phyloP scores from a whole-genome alignment of 371 early-diverging fungal genomes.

The Mortierella sp. region DNA sequence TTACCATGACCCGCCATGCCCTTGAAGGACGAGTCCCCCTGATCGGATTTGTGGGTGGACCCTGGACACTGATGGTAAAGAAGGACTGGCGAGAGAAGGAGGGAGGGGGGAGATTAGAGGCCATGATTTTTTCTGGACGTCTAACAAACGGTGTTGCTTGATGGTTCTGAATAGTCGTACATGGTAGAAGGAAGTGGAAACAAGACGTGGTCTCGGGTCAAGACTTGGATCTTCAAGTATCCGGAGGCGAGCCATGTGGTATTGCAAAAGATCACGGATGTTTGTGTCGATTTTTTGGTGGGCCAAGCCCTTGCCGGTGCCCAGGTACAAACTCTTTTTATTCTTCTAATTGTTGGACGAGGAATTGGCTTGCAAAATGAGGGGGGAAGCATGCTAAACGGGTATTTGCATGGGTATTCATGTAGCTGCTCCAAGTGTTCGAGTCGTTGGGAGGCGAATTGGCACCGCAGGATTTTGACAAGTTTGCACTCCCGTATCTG shows the following conservation, averaged over 20 bases:
- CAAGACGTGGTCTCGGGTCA: slow-evolving; percentile 89
- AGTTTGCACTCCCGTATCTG: slow-evolving; percentile 92
- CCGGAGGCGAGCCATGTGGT: slow-evolving; percentile 82
- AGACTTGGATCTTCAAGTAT: slow-evolving; percentile 88
- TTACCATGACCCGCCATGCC: slow-evolving; percentile 89
- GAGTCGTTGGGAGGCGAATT: slow-evolving; percentile 97
- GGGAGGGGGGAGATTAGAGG: too few species aligned
- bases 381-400: too few species aligned
- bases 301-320: slow-evolving; percentile 98
- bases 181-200: slow-evolving; percentile 99
- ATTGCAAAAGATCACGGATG: slow-evolving; percentile 84
- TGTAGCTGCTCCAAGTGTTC: slow-evolving; percentile 93
- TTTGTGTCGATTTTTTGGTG: slow-evolving; percentile 85
- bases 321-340: slow-evolving; percentile 67
- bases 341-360: background rate
- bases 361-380: too few species aligned
- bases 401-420: too few species aligned
- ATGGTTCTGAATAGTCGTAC: slow-evolving; percentile 75
- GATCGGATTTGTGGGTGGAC: slow-evolving; percentile 96
- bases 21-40: slow-evolving; percentile 92
- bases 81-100: background rate
- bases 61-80: slow-evolving; percentile 94
- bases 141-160: too few species aligned
- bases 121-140: too few species aligned
- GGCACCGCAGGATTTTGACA: slow-evolving; percentile 80